Evolutionary conservation across 176 grass and related monocot species (phyloP), one percentile per base, ranked within the genome.

Genomic region (Pontederia paniculata): DNA sequence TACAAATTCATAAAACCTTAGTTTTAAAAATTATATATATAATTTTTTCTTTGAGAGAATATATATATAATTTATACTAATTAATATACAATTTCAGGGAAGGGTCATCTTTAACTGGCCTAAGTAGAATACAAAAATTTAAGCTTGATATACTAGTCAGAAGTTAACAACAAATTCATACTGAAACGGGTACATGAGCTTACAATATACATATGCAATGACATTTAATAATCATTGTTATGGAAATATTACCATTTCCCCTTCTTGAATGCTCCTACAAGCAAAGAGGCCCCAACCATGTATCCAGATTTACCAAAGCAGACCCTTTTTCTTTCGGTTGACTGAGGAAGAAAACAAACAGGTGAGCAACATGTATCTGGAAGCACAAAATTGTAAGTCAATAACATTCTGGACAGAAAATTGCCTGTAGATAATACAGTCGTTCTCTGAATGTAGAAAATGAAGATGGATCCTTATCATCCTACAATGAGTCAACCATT

Each of bases 201-300:
- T 63, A 2, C 9, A 21, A 25, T 46, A 16, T 22, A 0, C 25
- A 66, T 50, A 44, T 37, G 4, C 9, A 74, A 48, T 12, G 20
- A 44, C 7, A 42, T 16, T 37, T 6, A 37, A 37, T 37, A 44
- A 48, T 15, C 15, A 78, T 37, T 47, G 68, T 20, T 15, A 55
- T 56, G 13, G 9, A 23, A 74, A 17, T 22, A 64, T 9, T 81
- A 97, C 93, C 93, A 97, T 91, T 91, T 97, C 80, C 44, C 93
- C 93, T 52, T 81, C 83, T 59, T 97, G 86, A 80, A 97, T 87
- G 71, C 79, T 89, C 76, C 61, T 78, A 46, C 72, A 57, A 72
- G 93, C 93, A 69, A 97, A 97, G 15, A 97, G 80, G 13, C 93
- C 93, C 93, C 86, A 97, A 68, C 93, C 93, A 76, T 97, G 93